A percentile compares a stretch with the other conserved stretches of the same genome.
These are phyloP conservation scores for Neocatenulostroma microsporum DNA, from an alignment of 2,329 filamentous ascomycete genomes.

Conservation along the genomic window DNA sequence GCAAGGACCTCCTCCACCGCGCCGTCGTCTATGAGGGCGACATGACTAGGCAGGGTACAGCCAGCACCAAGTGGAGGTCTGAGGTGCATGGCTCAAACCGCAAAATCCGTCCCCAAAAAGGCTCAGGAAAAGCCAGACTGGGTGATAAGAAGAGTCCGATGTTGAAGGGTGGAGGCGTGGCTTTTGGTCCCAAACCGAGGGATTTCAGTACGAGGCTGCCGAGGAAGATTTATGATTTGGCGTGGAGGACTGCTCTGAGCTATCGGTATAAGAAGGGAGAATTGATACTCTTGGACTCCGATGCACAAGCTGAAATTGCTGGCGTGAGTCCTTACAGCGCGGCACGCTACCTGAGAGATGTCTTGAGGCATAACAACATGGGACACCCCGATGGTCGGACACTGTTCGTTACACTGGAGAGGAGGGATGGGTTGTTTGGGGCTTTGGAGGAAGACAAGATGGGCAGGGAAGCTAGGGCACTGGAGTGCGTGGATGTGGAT, in stretches of 20 bases:
- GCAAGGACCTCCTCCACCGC: conserved; percentile 84
- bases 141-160: conserved; percentile 78
- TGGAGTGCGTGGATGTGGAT: conserved; percentile 72
- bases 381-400: conserved; percentile 61
- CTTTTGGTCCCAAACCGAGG: conserved; percentile 81
- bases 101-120: conserved; percentile 84
- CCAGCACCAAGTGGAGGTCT: conserved; percentile 68
- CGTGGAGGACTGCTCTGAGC: conserved; percentile 87
- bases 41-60: conserved; percentile 76
- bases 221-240: conserved; percentile 87
- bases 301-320: conserved; percentile 65
- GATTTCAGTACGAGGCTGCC: conserved; percentile 82
- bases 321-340: conserved; percentile 39
- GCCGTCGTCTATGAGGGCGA: conserved; percentile 92
- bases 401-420: conserved; percentile 61
- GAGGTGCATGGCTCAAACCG: conserved; percentile 76
- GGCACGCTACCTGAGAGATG: conserved; percentile 55
- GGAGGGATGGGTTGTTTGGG: conserved; percentile 56
- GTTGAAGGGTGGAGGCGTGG: conserved; percentile 75
- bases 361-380: conserved; percentile 65
- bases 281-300: conserved; percentile 75
- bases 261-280: conserved; percentile 85
- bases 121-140: conserved; percentile 67
- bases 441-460: conserved; percentile 55
- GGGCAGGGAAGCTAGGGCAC: conserved; percentile 54